Conservation (phyloP, 805 yeast genomes). For the Debaryomyces maramus region DNA sequence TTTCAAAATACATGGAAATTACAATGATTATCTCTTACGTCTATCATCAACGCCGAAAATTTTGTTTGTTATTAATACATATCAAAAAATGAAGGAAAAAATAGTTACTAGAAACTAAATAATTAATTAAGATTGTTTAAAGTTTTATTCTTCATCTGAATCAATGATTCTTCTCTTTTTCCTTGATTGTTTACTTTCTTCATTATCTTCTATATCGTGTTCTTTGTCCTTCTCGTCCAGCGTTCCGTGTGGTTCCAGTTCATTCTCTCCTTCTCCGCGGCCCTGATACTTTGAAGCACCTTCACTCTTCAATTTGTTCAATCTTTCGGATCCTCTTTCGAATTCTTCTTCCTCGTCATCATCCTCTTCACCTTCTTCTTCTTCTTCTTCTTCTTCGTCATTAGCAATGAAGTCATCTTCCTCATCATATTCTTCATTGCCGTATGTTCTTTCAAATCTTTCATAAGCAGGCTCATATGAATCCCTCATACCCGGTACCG, state of each 20-base stretch:
- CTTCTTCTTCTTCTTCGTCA: constrained; percentile 35
- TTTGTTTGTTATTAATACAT: neutral
- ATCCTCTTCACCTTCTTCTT: constrained; percentile 43
- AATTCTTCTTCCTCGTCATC: constrained; percentile 50
- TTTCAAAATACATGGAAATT: too few relatives aligned
- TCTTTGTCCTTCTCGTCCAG: constrained; percentile 17
- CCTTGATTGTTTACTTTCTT: constrained; percentile 32
- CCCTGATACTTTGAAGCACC: constrained; percentile 51
- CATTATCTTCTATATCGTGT: constrained; percentile 21
- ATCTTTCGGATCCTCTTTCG: constrained; percentile 58
- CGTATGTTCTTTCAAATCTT: constrained; percentile 38
- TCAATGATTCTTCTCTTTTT: constrained; percentile 51
- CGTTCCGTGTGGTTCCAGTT: constrained; percentile 16
- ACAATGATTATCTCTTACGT: too few relatives aligned
- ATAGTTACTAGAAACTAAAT: too few relatives aligned
- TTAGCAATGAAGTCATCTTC: constrained; percentile 47
- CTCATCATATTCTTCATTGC: constrained; percentile 36
- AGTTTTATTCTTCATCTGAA: constrained; percentile 51
- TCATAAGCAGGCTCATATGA: constrained; percentile 38
- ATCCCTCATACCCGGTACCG: constrained; percentile 14
- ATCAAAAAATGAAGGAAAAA: neutral
- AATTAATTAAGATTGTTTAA: too few relatives aligned
- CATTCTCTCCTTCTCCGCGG: constrained; percentile 11
- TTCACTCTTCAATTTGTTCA: constrained; percentile 52
- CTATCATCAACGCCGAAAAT: neutral